Base-by-base conservation (phyloP, 129 eudicot genomes). In the Artemisia annua region DNA sequence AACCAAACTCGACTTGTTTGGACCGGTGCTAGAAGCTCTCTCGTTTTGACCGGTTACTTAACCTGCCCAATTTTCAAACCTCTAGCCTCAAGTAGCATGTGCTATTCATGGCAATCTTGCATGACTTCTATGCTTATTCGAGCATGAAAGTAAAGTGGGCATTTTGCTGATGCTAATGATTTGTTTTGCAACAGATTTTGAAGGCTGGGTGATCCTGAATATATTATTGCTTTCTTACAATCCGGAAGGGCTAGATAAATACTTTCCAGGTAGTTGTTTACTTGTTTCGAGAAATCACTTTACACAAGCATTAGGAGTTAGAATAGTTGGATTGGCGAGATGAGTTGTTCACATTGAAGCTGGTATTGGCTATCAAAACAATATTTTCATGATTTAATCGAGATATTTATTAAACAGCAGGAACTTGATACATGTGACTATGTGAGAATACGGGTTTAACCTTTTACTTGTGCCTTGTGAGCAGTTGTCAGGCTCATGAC, bases 121-220 rank as follows among this genome's bases (percentile, higher is more conserved):
- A 39, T 39, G 11, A 49, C 3, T 22, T n/a, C 10, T 24, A 15
- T 28, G n/a, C 12, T 52, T 69, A 28, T 28, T 69, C 11, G 20
- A 44, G 62, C 26, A 30, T 30, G 30, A 69, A 51, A 52, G 61
- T 69, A 16, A 52, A 28, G 0, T 28, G 51, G 63, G 30, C 73
- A 30, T 51, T 28, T 30, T 9, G 16, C 17, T 22, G 63, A 16
- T 61, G 66, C 66, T 61, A 24, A 60, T 2, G 1, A 26, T 61
- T 61, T 26, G 11, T 28, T 61, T 24, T 61, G 15, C 46, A 52
- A 24, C 44, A 28, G 48, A 61, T 61, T 26, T 14, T 22, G 48
- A 28, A 61, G 48, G 18, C 48, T 1, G 19, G 48, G 13, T 57
- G 63, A 19, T 20, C 22, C 63, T 4, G 1, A 19, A 58, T 19